A percentile compares a stretch with the other conserved stretches of the same genome.
Conservation (phyloP, 768 basidiomycete species). For the Rhodocollybia butyracea region DNA sequence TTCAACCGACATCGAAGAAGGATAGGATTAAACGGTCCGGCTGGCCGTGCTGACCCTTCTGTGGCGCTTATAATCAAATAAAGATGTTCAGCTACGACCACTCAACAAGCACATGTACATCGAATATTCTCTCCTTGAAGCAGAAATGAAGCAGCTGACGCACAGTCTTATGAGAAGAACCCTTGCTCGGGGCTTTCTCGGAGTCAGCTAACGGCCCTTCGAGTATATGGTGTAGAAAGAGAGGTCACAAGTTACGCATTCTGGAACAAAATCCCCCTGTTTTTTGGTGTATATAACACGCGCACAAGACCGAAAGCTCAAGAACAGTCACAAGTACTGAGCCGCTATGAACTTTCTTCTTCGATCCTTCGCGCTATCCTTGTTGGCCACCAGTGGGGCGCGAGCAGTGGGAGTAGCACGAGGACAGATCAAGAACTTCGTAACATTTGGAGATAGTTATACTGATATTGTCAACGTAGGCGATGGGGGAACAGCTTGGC, state of each 20-base stretch:
- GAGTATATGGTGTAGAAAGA: neutral
- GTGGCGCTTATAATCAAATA: no score
- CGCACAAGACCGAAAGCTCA: no score
- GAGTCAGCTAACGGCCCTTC: neutral
- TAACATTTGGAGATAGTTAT: constrained; percentile 68
- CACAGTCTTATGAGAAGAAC: neutral
- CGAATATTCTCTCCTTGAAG: no score
- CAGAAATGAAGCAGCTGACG: no score
- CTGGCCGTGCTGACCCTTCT: no score
- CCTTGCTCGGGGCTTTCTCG: neutral
- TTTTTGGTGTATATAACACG: no score
- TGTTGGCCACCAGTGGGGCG: neutral
- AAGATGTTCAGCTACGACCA: no score
- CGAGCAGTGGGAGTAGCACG: constrained; percentile 24
- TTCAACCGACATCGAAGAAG: neutral
- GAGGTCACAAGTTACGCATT: neutral
- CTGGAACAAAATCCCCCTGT: no score
- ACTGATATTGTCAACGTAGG: constrained; percentile 43
- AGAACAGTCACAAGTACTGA: no score
- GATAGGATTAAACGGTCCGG: neutral
- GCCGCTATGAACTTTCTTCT: constrained; percentile 1
- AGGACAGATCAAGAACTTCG: constrained; percentile 57
- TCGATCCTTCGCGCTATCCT: neutral
- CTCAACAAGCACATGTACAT: no score
- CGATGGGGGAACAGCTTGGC: constrained; percentile 54